These are phyloP conservation scores for Fusarium metavorans DNA, from an alignment of 2,329 filamentous ascomycete species.

Conservation along the genomic window DNA sequence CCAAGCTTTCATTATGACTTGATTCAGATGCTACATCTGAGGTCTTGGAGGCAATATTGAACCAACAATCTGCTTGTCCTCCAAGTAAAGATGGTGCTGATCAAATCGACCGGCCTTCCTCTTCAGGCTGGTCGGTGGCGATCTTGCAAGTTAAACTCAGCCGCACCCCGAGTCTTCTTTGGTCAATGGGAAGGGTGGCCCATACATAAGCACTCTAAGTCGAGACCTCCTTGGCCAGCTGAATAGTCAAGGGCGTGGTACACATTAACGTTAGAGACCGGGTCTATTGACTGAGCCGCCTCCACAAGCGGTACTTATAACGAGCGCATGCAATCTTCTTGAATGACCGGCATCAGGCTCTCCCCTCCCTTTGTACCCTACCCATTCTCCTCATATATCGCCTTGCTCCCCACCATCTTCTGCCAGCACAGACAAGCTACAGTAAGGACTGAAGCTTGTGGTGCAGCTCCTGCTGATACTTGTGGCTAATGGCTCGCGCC, in stretches of 20 bases:
- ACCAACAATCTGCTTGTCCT: background rate
- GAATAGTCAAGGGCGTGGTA: background rate
- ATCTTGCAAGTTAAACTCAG: background rate
- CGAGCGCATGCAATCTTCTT: background rate
- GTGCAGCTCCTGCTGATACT: background rate
- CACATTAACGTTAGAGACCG: background rate
- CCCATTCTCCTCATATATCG: background rate
- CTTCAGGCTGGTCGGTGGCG: background rate
- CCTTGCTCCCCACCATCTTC: background rate
- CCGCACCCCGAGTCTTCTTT: background rate
- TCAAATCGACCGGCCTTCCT: background rate
- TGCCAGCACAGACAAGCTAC: background rate
- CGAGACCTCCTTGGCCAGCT: background rate
- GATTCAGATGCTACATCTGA: background rate
- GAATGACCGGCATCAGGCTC: background rate
- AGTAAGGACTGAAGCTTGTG: background rate
- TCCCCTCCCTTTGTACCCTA: background rate
- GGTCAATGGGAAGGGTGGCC: background rate
- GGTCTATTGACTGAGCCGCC: background rate
- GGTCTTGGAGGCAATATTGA: background rate
- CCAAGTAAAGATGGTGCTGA: background rate
- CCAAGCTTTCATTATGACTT: background rate
- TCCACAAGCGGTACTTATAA: background rate
- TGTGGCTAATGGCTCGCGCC: background rate
- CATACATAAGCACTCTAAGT: background rate